Percentiles rank a stretch among this genome's conserved stretches.
Evolutionary conservation across 371 early-diverging fungal species (phyloP).

Genomic region (Lichtheimia ramosa): DNA sequence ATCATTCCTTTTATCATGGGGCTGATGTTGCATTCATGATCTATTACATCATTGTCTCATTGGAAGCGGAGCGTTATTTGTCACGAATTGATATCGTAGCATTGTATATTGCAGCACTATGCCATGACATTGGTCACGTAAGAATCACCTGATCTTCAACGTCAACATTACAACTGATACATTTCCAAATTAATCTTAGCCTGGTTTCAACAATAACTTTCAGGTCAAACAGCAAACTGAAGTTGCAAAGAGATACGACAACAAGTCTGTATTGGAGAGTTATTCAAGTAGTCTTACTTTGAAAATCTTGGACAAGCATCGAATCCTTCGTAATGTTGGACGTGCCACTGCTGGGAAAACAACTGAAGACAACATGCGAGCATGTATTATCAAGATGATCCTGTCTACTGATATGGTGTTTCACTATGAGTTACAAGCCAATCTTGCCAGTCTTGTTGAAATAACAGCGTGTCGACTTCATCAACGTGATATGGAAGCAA

Average conservation of each 20-base stretch:
- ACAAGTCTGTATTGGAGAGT: constrained; percentile 84
- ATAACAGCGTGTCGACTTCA: constrained; percentile 5
- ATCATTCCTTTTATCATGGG: constrained; percentile 89
- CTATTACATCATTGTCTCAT: constrained; percentile 68
- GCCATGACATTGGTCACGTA: constrained; percentile 92
- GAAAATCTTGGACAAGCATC: constrained; percentile 68
- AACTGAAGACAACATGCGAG: constrained; percentile 51
- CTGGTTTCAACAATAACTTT: constrained; percentile 87
- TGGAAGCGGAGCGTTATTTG: constrained; percentile 62
- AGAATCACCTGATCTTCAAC: constrained; percentile 23
- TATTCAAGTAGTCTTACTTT: constrained; percentile 79
- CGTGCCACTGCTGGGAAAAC: constrained; percentile 34
- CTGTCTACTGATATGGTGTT: constrained; percentile 88
- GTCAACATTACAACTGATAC: background rate
- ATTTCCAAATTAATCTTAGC: constrained; percentile 55
- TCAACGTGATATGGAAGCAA: background rate
- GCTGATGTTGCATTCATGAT: constrained; percentile 84
- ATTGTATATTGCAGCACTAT: constrained; percentile 78
- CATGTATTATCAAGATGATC: constrained; percentile 64
- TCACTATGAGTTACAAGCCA: constrained; percentile 82
- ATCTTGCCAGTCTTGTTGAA: constrained; percentile 37
- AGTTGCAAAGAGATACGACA: constrained; percentile 66
- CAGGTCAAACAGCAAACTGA: constrained; percentile 84
- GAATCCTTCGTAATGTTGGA: constrained; percentile 50
- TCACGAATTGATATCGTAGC: constrained; percentile 72